These are phyloP conservation scores for Effrenium voratum DNA, from an alignment of 73 alveolate genomes.

Conservation along the genomic window DNA sequence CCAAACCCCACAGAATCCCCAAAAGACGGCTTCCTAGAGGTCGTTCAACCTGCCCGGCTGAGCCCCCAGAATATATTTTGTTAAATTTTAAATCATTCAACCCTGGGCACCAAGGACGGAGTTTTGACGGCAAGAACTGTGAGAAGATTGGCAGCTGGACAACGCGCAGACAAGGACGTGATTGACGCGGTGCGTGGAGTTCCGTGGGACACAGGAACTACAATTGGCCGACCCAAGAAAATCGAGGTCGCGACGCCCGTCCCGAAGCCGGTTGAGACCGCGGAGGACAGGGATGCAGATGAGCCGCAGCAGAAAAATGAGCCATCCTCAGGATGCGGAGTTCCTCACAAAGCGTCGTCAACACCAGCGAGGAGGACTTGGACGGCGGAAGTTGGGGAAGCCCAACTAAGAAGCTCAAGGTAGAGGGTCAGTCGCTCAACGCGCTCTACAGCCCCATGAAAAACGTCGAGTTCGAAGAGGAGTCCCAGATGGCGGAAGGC, in stretches of 20 bases:
- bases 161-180: background rate
- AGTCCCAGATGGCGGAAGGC: background rate
- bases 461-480: background rate
- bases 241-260: background rate
- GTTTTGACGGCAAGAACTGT: background rate
- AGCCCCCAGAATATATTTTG: too few species aligned
- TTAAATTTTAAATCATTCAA: too few species aligned
- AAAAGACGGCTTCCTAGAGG: too few species aligned
- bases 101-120: slow-evolving; percentile 12
- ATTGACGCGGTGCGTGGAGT: background rate
- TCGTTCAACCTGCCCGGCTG: too few species aligned
- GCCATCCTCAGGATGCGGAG: background rate
- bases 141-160: background rate
- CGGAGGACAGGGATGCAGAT: background rate
- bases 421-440: background rate
- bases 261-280: background rate
- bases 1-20: too few species aligned
- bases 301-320: background rate
- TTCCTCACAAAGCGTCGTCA: background rate
- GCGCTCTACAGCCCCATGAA: background rate
- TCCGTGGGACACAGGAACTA: background rate
- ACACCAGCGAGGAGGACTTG: background rate
- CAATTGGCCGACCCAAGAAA: background rate
- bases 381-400: background rate
- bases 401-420: background rate